phyloP scores from a whole-genome alignment of 2,329 filamentous ascomycete species.

The Colletotrichum tanaceti region DNA sequence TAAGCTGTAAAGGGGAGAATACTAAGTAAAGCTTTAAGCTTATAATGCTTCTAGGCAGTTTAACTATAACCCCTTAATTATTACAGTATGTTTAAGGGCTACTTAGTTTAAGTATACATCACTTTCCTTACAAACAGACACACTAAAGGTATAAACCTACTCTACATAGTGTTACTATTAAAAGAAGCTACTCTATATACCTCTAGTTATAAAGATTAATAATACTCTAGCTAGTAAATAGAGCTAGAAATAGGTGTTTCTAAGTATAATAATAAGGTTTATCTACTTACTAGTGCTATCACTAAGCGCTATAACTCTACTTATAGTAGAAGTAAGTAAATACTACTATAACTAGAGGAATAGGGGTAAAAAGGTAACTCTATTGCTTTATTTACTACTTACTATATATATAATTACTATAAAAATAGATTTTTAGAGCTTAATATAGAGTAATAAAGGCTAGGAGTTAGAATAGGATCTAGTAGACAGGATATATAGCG shows the following conservation, averaged over 20 bases:
- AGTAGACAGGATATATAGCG: background rate
- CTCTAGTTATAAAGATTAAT: too few species aligned
- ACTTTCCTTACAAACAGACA: too few species aligned
- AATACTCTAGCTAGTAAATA: background rate
- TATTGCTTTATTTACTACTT: background rate
- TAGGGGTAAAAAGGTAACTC: background rate
- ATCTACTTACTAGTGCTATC: background rate
- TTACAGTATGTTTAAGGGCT: too few species aligned
- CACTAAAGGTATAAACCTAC: too few species aligned
- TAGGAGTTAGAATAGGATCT: background rate
- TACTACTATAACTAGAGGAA: background rate
- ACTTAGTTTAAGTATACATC: too few species aligned
- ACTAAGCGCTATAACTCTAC: background rate
- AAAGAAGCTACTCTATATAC: background rate
- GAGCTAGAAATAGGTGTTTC: too few species aligned
- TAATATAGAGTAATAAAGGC: background rate
- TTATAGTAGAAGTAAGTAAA: background rate
- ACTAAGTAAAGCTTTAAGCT: too few species aligned
- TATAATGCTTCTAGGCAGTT: too few species aligned
- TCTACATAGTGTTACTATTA: too few species aligned
- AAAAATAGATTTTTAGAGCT: background rate
- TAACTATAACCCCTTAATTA: too few species aligned
- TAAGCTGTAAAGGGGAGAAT: constrained; percentile 10
- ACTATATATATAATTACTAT: background rate
- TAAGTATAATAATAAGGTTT: too few species aligned